A percentile compares a stretch with the other conserved stretches of the same genome.
Evolutionary conservation across 257 asterid species (phyloP).

Genomic region (Plectranthus barbatus): DNA sequence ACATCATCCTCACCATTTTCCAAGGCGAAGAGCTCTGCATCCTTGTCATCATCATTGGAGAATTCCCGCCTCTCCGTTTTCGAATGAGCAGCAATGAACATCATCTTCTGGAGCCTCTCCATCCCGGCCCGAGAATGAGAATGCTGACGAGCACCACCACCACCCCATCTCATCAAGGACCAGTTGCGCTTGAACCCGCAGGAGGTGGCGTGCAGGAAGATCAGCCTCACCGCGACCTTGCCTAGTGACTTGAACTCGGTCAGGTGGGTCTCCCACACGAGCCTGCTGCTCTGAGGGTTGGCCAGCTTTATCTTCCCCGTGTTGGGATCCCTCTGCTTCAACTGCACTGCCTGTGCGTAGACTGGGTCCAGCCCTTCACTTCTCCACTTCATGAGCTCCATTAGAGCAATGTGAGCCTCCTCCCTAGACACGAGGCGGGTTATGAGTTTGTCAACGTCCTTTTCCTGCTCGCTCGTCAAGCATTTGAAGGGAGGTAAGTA

Average conservation of each 20-base stretch:
- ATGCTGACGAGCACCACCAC: conserved; percentile 29
- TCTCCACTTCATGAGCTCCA: conserved; percentile 99
- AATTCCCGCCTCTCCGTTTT: conserved; percentile 46
- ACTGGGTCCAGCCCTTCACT: conserved; percentile 93
- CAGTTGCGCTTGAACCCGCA: conserved; percentile 57
- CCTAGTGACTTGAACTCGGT: conserved; percentile 72
- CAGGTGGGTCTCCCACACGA: conserved; percentile 90
- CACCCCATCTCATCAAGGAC: conserved; percentile 56
- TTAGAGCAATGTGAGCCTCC: conserved; percentile 88
- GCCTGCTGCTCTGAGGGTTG: conserved; percentile 90
- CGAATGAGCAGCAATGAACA: conserved; percentile 81
- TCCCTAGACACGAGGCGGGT: conserved; percentile 79
- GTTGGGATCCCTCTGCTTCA: conserved; percentile 71
- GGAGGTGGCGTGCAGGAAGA: conserved; percentile 76
- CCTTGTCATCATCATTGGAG: conserved; percentile 57
- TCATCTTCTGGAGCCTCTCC: conserved; percentile 84
- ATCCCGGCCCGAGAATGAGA: conserved; percentile 59
- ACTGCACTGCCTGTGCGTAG: conserved; percentile 90
- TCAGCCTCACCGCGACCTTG: conserved; percentile 85
- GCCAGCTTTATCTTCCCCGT: conserved; percentile 85
- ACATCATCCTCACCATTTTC: conserved; percentile 95
- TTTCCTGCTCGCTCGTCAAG: conserved; percentile 79
- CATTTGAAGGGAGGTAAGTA: conserved; percentile 90
- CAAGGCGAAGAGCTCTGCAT: conserved; percentile 57
- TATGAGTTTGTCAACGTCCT: conserved; percentile 83